Percentiles rank a stretch among this genome's conserved stretches.
Evolutionary conservation across 2,329 filamentous ascomycete genomes (phyloP).

Genomic region (Colletotrichum costaricense): DNA sequence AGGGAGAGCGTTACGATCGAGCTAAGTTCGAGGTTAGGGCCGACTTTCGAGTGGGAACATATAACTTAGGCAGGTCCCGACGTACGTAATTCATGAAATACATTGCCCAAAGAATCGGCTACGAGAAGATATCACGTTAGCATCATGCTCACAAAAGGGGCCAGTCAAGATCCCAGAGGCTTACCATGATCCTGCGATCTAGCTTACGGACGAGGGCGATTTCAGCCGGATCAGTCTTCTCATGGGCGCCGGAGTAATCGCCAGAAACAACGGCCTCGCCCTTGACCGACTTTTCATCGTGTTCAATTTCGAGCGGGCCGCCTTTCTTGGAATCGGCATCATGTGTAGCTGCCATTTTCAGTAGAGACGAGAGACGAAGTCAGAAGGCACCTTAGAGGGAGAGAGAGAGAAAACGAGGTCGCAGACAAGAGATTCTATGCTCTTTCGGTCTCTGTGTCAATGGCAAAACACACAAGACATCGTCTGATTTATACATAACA

Average conservation of each 20-base stretch:
- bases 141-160: background rate
- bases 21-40: background rate
- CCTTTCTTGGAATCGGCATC: background rate
- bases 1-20: conserved; percentile 39
- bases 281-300: conserved; percentile 24
- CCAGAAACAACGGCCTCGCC: conserved; percentile 7
- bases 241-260: conserved; percentile 40
- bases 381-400: background rate
- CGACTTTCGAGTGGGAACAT: too few relatives aligned
- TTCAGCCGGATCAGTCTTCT: conserved; percentile 39
- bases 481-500: background rate
- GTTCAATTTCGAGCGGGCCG: conserved; percentile 15
- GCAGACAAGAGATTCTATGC: background rate
- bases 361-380: background rate
- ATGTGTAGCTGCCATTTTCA: background rate
- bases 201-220: conserved; percentile 41
- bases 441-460: background rate
- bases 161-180: background rate
- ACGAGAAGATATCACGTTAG: background rate
- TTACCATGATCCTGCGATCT: conserved; percentile 41
- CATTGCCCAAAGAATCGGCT: conserved; percentile 40
- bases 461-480: background rate
- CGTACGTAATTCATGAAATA: conserved; percentile 38
- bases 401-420: too few relatives aligned
- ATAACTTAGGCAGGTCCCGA: too few relatives aligned